phyloP scores from a whole-genome alignment of 2,329 filamentous ascomycete genomes.

The Talaromyces sp. region DNA sequence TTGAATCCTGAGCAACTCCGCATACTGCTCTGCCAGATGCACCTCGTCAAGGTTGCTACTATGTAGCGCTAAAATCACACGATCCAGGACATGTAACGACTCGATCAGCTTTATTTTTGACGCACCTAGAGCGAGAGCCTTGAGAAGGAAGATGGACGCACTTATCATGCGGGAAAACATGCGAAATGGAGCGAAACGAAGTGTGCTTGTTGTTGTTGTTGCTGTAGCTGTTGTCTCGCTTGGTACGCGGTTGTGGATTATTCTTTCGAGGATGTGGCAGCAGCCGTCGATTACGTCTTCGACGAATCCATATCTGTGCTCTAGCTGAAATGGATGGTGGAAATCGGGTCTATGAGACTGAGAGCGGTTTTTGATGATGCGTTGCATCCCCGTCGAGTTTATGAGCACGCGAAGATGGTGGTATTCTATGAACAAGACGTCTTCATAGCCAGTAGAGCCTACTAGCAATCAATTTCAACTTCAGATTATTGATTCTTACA shows the following conservation, averaged over 20 bases:
- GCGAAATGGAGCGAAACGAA: constrained; percentile 49
- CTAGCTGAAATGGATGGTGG: constrained; percentile 32
- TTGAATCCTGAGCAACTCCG: constrained; percentile 45
- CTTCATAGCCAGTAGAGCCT: constrained; percentile 13
- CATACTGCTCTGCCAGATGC: constrained; percentile 48
- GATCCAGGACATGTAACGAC: constrained; percentile 45
- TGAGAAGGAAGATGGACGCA: constrained; percentile 47
- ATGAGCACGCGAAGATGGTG: constrained; percentile 42
- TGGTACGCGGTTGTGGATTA: constrained; percentile 20
- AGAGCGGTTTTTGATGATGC: constrained; percentile 49
- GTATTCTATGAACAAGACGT: constrained; percentile 51
- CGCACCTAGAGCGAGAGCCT: constrained; percentile 46
- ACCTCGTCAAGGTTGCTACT: constrained; percentile 49
- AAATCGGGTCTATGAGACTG: constrained; percentile 23
- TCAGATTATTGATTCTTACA: too few species aligned
- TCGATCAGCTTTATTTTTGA: constrained; percentile 45
- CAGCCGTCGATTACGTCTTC: constrained; percentile 53
- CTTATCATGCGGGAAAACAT: constrained; percentile 49
- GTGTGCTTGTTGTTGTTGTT: constrained; percentile 38
- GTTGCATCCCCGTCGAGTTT: constrained; percentile 48
- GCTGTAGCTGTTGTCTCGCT: constrained; percentile 25
- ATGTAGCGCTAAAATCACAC: constrained; percentile 44
- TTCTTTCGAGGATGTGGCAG: constrained; percentile 47
- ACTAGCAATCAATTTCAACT: too few species aligned
- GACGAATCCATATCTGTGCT: constrained; percentile 49